Conservation (phyloP, 75 land plant genomes). For the Azolla pinnata region DNA sequence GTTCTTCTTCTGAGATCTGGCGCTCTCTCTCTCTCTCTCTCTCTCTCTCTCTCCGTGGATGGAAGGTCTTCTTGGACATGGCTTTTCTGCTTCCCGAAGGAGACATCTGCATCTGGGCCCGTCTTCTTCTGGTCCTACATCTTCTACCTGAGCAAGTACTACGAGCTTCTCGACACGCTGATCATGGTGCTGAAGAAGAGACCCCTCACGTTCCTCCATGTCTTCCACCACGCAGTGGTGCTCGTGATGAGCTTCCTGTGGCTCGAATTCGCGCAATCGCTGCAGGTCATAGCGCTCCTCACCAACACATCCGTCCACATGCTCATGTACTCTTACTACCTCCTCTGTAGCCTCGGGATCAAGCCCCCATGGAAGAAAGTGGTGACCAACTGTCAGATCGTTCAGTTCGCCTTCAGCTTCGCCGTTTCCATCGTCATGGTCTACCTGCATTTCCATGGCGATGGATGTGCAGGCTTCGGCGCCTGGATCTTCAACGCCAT, state of each 20-base stretch:
- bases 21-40: too few relatives aligned
- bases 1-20: too few relatives aligned
- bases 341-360: conserved; percentile 46
- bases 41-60: too few relatives aligned
- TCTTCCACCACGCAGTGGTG: conserved; percentile 87
- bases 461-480: conserved; percentile 62
- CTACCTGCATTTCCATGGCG: conserved; percentile 49
- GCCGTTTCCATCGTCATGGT: conserved; percentile 41
- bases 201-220: conserved; percentile 77
- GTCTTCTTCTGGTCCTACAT: conserved; percentile 87
- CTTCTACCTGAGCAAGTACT: conserved; percentile 79
- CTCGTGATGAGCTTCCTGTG: conserved; percentile 81
- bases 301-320: conserved; percentile 82
- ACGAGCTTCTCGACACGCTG: conserved; percentile 73
- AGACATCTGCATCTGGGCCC: conserved; percentile 45
- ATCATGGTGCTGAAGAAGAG: conserved; percentile 46
- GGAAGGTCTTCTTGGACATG: conserved; percentile 24
- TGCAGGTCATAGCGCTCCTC: conserved; percentile 63
- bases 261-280: conserved; percentile 49
- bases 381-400: conserved; percentile 76
- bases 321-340: conserved; percentile 77
- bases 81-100: conserved; percentile 61
- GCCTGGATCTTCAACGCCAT: conserved; percentile 70
- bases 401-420: conserved; percentile 81
- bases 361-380: conserved; percentile 72